These are phyloP conservation scores for Phaeoacremonium minimum DNA, from an alignment of 2,329 filamentous ascomycete species.

Conservation along the genomic window DNA sequence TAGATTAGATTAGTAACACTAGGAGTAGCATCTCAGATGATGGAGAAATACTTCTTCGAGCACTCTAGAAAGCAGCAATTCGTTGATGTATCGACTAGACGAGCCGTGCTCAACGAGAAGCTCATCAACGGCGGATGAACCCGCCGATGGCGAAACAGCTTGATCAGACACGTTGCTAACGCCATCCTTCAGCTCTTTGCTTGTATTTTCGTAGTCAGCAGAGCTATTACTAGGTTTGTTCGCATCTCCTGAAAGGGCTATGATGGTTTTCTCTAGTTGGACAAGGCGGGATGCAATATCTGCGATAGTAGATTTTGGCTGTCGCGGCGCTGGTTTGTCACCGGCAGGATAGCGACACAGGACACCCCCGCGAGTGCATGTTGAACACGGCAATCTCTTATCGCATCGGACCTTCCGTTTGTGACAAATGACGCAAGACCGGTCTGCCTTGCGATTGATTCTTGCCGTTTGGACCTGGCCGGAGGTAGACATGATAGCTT, in stretches of 20 bases:
- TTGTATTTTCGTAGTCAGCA: not conserved
- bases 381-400: slow-evolving; percentile 15
- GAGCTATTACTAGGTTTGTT: not conserved
- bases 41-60: slow-evolving; percentile 12
- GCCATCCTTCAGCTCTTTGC: not conserved
- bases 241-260: slow-evolving; percentile 13
- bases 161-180: no score
- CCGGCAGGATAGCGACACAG: slow-evolving; percentile 16
- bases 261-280: slow-evolving; percentile 15
- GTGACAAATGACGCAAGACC: slow-evolving; percentile 19
- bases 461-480: no score
- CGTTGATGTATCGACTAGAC: slow-evolving; percentile 16
- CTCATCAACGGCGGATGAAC: slow-evolving; percentile 4
- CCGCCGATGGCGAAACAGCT: no score
- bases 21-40: no score
- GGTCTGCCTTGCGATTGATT: slow-evolving; percentile 8
- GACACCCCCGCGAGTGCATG: slow-evolving; percentile 13
- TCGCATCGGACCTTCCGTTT: slow-evolving; percentile 18
- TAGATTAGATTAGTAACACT: no score
- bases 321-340: slow-evolving; percentile 7
- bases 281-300: slow-evolving; percentile 16
- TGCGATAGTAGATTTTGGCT: slow-evolving; percentile 15
- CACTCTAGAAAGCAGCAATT: slow-evolving; percentile 14
- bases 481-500: no score
- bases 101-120: slow-evolving; percentile 11